A percentile compares a stretch with the other conserved stretches of the same genome.
Conservation (phyloP, 257 asterid genomes). For the Solanum bulbocastanum region DNA sequence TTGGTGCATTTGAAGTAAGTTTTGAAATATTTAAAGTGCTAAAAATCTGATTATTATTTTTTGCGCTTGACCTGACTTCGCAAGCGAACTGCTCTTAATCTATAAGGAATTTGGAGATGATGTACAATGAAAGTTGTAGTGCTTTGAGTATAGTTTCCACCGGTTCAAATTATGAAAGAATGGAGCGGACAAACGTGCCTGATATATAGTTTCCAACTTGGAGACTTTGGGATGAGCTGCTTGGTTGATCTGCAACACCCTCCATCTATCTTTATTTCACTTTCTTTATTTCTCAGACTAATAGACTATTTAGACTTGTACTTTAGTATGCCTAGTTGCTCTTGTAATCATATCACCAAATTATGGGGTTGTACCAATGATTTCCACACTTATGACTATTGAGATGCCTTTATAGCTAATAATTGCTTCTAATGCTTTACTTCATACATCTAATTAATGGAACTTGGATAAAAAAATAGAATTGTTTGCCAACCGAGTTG, state of each 20-base stretch:
- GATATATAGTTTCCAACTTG: background rate
- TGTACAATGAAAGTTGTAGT: background rate
- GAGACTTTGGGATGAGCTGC: background rate
- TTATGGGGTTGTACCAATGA: background rate
- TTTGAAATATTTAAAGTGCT: background rate
- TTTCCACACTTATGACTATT: background rate
- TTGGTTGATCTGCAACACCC: background rate
- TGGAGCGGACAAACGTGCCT: background rate
- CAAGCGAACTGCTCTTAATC: background rate
- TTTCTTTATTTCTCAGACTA: background rate
- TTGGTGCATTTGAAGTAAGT: background rate
- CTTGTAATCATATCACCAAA: background rate
- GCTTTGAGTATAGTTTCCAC: background rate
- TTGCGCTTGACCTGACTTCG: background rate
- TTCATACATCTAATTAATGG: background rate
- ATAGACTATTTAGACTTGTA: background rate
- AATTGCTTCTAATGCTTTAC: background rate
- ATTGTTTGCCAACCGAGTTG: background rate
- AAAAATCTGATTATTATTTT: background rate
- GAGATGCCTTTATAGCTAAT: background rate
- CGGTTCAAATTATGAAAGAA: background rate
- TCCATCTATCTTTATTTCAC: background rate
- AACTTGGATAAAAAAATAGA: background rate
- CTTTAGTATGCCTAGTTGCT: background rate
- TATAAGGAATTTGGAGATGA: background rate